Percentiles rank a stretch among this genome's conserved stretches.
Conservation (phyloP, 1,139 yeast genomes). For the Geotrichum restrictum region DNA sequence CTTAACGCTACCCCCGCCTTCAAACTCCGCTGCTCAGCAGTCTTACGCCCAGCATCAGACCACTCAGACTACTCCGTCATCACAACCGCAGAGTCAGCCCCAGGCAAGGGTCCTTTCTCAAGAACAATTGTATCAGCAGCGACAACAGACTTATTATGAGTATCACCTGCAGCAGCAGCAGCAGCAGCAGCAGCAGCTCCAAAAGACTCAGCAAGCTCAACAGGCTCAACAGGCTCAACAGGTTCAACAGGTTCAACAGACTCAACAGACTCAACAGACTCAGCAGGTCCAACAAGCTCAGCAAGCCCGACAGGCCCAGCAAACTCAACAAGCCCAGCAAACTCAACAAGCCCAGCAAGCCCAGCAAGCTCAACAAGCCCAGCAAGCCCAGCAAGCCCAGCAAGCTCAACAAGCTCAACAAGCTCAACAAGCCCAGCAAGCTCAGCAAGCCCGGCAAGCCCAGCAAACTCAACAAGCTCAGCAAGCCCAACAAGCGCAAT, state of each 20-base stretch:
- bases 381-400: too few species aligned
- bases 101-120: not conserved
- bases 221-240: not conserved
- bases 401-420: too few species aligned
- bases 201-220: conserved; percentile 1
- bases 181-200: conserved; percentile 12
- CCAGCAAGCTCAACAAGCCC: too few species aligned
- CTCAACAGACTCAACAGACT: conserved; percentile 1
- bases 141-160: not conserved
- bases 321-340: too few species aligned
- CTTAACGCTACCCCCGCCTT: conserved; percentile 13
- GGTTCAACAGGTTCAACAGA: not conserved
- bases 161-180: conserved; percentile 14
- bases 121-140: conserved; percentile 1
- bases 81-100: not conserved
- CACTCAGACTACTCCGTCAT: not conserved
- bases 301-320: not conserved
- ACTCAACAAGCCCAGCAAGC: too few species aligned
- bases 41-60: not conserved
- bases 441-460: too few species aligned
- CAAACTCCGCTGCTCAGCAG: not conserved
- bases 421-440: too few species aligned
- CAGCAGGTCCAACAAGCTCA: not conserved
- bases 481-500: too few species aligned
- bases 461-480: too few species aligned